A percentile compares a stretch with the other conserved stretches of the same genome.
These are phyloP conservation scores for Daldinia sp. DNA, from an alignment of 2,329 filamentous ascomycete genomes.

Conservation along the genomic window DNA sequence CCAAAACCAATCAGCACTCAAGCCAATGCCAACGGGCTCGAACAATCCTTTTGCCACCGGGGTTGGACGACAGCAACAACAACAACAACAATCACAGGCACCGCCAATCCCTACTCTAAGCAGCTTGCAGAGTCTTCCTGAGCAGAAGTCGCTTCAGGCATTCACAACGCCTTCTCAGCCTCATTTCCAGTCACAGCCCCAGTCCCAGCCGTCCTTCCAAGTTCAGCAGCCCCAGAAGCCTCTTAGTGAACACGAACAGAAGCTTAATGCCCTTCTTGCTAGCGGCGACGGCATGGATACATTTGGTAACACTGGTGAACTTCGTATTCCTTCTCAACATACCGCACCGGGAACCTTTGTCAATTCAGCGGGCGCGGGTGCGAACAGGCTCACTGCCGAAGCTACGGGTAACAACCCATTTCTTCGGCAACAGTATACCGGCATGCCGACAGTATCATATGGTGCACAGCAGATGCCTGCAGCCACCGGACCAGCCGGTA, in stretches of 20 bases:
- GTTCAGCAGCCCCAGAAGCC: constrained; percentile 61
- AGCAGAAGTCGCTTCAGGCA: constrained; percentile 79
- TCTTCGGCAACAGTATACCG: constrained; percentile 82
- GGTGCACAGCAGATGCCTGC: constrained; percentile 60
- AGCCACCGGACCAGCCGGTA: constrained; percentile 64
- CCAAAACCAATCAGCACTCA: constrained; percentile 68
- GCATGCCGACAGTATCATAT: constrained; percentile 70
- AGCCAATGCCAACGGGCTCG: constrained; percentile 88
- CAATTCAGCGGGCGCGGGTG: constrained; percentile 89
- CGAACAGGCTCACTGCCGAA: constrained; percentile 72
- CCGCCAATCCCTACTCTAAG: constrained; percentile 74
- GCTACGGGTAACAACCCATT: constrained; percentile 92
- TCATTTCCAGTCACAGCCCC: constrained; percentile 41
- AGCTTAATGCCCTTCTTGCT: constrained; percentile 85
- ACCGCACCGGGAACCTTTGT: constrained; percentile 96
- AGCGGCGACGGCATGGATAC: constrained; percentile 94
- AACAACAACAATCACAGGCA: constrained; percentile 60
- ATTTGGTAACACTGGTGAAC: constrained; percentile 94
- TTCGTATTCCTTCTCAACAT: constrained; percentile 95
- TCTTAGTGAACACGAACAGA: constrained; percentile 71
- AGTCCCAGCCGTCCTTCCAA: constrained; percentile 54
- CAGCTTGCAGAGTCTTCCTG: constrained; percentile 67
- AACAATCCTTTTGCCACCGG: constrained; percentile 94
- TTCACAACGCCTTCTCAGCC: constrained; percentile 50
- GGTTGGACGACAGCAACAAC: constrained; percentile 69